Evolutionary conservation across 169 alveolate species (phyloP).

Genomic region (Theileria parva): DNA sequence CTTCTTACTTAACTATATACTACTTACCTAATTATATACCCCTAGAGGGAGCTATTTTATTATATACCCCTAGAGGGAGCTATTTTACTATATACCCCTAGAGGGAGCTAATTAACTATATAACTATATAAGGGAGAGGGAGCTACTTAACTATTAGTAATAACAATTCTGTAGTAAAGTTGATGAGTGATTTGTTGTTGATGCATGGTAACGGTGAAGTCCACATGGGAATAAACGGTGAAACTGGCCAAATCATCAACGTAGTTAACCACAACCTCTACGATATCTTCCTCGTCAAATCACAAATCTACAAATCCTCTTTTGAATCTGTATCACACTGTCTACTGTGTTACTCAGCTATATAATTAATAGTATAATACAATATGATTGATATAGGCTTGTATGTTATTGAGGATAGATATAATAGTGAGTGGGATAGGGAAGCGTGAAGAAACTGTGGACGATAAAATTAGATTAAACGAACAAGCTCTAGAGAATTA

Average conservation of each 20-base stretch:
- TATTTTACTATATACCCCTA: no score
- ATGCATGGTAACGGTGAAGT: constrained; percentile 77
- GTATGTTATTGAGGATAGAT: constrained; percentile 94
- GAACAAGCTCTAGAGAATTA: constrained; percentile 58
- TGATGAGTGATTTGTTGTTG: constrained; percentile 88
- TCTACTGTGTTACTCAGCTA: neutral
- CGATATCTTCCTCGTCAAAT: constrained; percentile 94
- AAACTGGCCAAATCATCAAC: constrained; percentile 88
- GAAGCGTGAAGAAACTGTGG: constrained; percentile 65
- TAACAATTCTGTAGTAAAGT: constrained; percentile 76
- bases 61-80: no score
- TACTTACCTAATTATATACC: no score
- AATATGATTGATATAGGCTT: constrained; percentile 62
- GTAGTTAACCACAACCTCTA: constrained; percentile 86
- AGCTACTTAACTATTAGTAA: neutral
- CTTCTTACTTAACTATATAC: no score
- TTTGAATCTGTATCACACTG: constrained; percentile 87
- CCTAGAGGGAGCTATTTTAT: no score
- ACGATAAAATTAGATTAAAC: constrained; percentile 48
- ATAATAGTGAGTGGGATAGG: constrained; percentile 93
- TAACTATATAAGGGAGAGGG: no score
- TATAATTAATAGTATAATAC: neutral
- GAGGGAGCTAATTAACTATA: neutral
- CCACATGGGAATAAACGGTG: constrained; percentile 91
- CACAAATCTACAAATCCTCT: constrained; percentile 94